phyloP scores from a whole-genome alignment of 2,329 filamentous ascomycete genomes.

The Phialemoniopsis sp. region DNA sequence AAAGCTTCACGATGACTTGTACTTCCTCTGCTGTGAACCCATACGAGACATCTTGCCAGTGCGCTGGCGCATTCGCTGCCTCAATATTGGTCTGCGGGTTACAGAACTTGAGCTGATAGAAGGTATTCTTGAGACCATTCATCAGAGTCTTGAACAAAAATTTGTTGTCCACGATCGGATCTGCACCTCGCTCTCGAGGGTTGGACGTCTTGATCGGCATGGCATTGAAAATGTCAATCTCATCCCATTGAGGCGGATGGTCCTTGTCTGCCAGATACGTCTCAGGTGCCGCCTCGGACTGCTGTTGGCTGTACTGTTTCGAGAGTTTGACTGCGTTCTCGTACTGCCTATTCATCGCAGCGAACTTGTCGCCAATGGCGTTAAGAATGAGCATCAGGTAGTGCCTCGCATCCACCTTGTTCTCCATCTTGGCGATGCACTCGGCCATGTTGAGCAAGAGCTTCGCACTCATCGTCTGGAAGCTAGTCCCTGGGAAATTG shows the following conservation, averaged over 20 bases:
- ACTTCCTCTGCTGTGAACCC: slow-evolving; percentile 98
- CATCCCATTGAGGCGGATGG: slow-evolving; percentile 86
- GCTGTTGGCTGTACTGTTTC: slow-evolving; percentile 62
- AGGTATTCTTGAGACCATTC: slow-evolving; percentile 92
- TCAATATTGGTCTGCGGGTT: slow-evolving; percentile 75
- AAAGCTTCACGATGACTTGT: slow-evolving; percentile 91
- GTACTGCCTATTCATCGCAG: slow-evolving; percentile 95
- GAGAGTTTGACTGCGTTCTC: slow-evolving; percentile 92
- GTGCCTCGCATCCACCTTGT: slow-evolving; percentile 91
- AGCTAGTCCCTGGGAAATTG: slow-evolving; percentile 94
- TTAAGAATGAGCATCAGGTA: slow-evolving; percentile 97
- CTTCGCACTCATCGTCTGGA: slow-evolving; percentile 99
- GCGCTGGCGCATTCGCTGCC: slow-evolving; percentile 70
- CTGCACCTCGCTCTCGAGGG: slow-evolving; percentile 79
- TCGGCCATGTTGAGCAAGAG: slow-evolving; percentile 96
- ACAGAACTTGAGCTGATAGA: slow-evolving; percentile 89
- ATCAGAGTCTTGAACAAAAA: slow-evolving; percentile 96
- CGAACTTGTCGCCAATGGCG: slow-evolving; percentile 97
- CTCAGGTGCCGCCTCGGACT: slow-evolving; percentile 63
- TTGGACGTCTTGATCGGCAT: slow-evolving; percentile 96
- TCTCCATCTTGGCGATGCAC: slow-evolving; percentile 88
- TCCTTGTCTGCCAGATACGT: slow-evolving; percentile 82
- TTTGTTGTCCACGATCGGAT: slow-evolving; percentile 94
- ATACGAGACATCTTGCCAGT: slow-evolving; percentile 94
- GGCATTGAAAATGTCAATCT: slow-evolving; percentile 94